phyloP scores from a whole-genome alignment of 331 rosid genomes.

The Quercus tomentella region DNA sequence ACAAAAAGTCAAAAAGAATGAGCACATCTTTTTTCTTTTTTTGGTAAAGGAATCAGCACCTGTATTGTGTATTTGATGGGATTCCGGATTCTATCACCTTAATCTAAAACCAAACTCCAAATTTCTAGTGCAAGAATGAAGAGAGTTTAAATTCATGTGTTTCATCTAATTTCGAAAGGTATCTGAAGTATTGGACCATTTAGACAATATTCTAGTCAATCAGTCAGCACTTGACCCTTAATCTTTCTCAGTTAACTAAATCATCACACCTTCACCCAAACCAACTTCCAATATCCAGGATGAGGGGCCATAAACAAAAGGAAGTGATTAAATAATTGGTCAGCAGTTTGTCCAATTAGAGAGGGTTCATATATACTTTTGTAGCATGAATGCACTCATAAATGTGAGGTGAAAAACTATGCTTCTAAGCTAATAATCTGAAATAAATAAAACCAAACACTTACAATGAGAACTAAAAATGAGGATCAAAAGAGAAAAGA shows the following conservation, averaged over 20 bases:
- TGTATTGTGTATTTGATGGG: neutral
- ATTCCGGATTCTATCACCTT: neutral
- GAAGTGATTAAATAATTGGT: neutral
- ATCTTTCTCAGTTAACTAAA: neutral
- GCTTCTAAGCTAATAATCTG: neutral
- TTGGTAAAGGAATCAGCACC: neutral
- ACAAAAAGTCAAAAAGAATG: neutral
- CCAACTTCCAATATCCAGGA: neutral
- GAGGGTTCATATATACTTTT: neutral
- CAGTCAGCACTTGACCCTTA: neutral
- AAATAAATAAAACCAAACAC: constrained; percentile 17
- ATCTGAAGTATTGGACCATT: neutral
- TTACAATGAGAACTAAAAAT: constrained; percentile 40
- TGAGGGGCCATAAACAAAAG: neutral
- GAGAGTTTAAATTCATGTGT: neutral
- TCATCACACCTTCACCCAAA: neutral
- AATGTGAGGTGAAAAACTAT: neutral
- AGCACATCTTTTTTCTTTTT: neutral
- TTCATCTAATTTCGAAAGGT: neutral
- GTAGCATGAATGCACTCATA: neutral
- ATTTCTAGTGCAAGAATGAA: neutral
- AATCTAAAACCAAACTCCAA: neutral
- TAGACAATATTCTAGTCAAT: neutral
- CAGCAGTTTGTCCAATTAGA: neutral
- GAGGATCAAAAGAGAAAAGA: constrained; percentile 68